Evolutionary conservation across 768 basidiomycete species (phyloP).

Genomic region (Rhizopogon salebrosus): DNA sequence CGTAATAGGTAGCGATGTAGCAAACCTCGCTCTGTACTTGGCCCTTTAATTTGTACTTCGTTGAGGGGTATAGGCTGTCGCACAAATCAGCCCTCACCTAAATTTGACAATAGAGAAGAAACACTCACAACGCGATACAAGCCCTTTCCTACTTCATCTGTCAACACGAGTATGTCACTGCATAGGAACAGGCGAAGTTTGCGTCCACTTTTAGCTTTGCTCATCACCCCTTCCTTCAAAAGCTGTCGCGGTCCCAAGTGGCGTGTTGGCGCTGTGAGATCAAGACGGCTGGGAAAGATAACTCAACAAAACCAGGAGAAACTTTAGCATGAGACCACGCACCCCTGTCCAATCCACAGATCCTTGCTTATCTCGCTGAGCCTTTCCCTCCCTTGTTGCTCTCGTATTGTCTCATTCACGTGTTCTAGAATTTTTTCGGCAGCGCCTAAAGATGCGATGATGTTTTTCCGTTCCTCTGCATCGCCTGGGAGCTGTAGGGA

Average conservation of each 20-base stretch:
- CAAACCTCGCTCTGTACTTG: constrained; percentile 46
- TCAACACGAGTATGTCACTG: constrained; percentile 84
- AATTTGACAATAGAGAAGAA: neutral
- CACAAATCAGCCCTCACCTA: neutral
- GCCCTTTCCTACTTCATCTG: constrained; percentile 63
- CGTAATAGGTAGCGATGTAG: neutral
- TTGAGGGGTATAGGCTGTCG: constrained; percentile 69
- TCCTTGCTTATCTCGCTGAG: constrained; percentile 69
- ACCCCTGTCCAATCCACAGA: constrained; percentile 88
- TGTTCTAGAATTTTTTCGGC: constrained; percentile 70
- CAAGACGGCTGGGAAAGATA: constrained; percentile 52
- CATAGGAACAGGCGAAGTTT: constrained; percentile 78
- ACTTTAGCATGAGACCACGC: constrained; percentile 19
- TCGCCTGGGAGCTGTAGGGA: constrained; percentile 9
- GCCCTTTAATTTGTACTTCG: constrained; percentile 55
- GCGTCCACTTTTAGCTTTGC: constrained; percentile 81
- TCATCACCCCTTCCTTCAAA: constrained; percentile 70
- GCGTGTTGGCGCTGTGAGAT: constrained; percentile 87
- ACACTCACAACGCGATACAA: constrained; percentile 77
- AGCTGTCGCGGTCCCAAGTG: constrained; percentile 77
- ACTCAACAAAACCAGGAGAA: constrained; percentile 9
- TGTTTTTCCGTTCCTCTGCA: constrained; percentile 47
- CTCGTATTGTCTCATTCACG: constrained; percentile 87
- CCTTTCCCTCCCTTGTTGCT: constrained; percentile 77
- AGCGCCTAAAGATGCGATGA: constrained; percentile 50